Evolutionary conservation across 495 filamentous ascomycete genomes (phyloP).

Genomic region (Clavariopsis aquatica): DNA sequence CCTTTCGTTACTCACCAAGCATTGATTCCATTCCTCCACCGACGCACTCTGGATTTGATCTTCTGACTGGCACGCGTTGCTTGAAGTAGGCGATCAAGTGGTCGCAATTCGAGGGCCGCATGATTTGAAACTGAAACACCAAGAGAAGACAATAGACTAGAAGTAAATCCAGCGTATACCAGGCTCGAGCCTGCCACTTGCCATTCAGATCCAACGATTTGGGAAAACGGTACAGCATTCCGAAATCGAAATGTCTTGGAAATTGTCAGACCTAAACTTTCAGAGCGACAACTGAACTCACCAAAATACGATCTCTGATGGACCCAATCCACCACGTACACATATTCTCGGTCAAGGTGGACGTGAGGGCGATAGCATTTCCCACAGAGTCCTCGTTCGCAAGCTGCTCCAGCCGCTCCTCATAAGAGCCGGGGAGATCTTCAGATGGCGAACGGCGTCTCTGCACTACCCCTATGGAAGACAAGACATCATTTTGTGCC

Average conservation of each 20-base stretch:
- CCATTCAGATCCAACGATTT: slow-evolving; percentile 25
- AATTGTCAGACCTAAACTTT: not conserved
- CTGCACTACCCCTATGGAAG: slow-evolving; percentile 44
- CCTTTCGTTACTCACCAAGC: slow-evolving; percentile 1
- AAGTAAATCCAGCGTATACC: slow-evolving; percentile 17
- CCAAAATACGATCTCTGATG: slow-evolving; percentile 28
- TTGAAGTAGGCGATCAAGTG: slow-evolving; percentile 21
- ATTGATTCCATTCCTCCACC: slow-evolving; percentile 17
- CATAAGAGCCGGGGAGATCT: slow-evolving; percentile 19
- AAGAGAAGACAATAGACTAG: slow-evolving; percentile 9
- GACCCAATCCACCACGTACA: slow-evolving; percentile 37
- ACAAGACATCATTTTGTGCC: slow-evolving; percentile 44
- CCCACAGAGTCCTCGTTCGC: slow-evolving; percentile 28
- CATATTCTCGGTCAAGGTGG: slow-evolving; percentile 15
- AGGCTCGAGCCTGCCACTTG: slow-evolving; percentile 5
- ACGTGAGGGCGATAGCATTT: slow-evolving; percentile 8
- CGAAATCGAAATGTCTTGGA: slow-evolving; percentile 23
- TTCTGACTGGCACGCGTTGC: not conserved
- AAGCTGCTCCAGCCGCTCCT: slow-evolving; percentile 25
- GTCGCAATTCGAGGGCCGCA: slow-evolving; percentile 11
- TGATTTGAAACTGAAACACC: slow-evolving; percentile 12
- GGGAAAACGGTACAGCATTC: slow-evolving; percentile 9
- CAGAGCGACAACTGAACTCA: not conserved
- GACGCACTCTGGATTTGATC: slow-evolving; percentile 11
- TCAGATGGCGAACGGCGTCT: slow-evolving; percentile 14